Conservation (phyloP, 139 green algal genomes). For the Tetratostichococcus sp. region DNA sequence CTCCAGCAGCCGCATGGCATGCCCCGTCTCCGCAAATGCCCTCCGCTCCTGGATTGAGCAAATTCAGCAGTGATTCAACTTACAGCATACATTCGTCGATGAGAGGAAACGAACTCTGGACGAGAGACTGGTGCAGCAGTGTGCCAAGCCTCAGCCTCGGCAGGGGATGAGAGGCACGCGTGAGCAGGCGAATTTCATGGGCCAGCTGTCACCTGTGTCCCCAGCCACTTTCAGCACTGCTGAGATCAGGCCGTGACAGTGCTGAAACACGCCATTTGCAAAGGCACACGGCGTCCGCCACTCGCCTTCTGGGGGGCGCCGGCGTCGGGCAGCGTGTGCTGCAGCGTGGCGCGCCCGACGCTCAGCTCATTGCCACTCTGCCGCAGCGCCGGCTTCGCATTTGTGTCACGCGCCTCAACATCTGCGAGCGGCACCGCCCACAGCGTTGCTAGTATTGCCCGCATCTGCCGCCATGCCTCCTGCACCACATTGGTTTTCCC, state of each 20-base stretch:
- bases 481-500: constrained; percentile 18
- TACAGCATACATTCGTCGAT: too few relatives aligned
- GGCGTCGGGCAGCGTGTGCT: neutral
- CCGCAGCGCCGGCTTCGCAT: constrained; percentile 62
- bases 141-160: too few relatives aligned
- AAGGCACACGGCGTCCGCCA: too few relatives aligned
- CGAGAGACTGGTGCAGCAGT: too few relatives aligned
- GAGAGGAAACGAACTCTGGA: too few relatives aligned
- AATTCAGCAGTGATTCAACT: too few relatives aligned
- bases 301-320: neutral
- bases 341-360: constrained; percentile 22
- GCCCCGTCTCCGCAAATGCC: constrained; percentile 77
- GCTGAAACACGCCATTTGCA: too few relatives aligned
- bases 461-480: constrained; percentile 33
- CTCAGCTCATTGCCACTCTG: constrained; percentile 5
- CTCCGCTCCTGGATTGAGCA: neutral
- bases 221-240: too few relatives aligned
- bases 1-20: constrained; percentile 87
- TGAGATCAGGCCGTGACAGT: too few relatives aligned
- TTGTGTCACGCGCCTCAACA: constrained; percentile 39
- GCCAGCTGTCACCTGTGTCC: too few relatives aligned
- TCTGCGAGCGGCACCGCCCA: constrained; percentile 44
- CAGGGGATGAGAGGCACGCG: too few relatives aligned
- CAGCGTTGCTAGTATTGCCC: constrained; percentile 44
- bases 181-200: too few relatives aligned